phyloP scores from a whole-genome alignment of 805 yeast genomes.

The Ogataea pilisensis region DNA sequence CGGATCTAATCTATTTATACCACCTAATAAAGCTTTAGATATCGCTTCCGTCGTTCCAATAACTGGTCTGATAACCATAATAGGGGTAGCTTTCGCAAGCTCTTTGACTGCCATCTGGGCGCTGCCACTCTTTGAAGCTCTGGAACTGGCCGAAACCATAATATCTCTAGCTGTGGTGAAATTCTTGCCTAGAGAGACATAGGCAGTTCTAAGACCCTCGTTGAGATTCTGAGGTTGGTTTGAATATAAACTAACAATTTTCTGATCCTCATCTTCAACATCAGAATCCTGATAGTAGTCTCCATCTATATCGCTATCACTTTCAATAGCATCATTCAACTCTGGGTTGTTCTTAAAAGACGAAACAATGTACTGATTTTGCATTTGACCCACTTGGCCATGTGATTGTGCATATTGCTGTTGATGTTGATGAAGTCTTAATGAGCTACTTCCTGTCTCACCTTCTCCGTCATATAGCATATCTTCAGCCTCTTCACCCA shows the following conservation, averaged over 20 bases:
- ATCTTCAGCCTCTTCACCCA: conserved; percentile 26
- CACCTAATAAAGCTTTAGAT: conserved; percentile 76
- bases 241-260: conserved; percentile 67
- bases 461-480: conserved; percentile 20
- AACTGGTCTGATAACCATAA: conserved; percentile 74
- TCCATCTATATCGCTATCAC: conserved; percentile 25
- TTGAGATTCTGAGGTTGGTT: conserved; percentile 72
- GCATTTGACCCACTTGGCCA: no score
- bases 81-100: conserved; percentile 73
- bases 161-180: conserved; percentile 62
- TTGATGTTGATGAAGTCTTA: background rate
- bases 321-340: conserved; percentile 15
- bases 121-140: conserved; percentile 59
- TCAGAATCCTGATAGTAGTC: conserved; percentile 24
- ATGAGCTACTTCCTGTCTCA: conserved; percentile 19
- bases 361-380: no score
- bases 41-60: conserved; percentile 93
- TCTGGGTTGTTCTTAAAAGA: conserved; percentile 4
- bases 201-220: conserved; percentile 76
- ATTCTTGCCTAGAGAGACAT: conserved; percentile 65
- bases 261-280: conserved; percentile 34
- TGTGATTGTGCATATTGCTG: background rate
- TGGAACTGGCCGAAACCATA: conserved; percentile 53
- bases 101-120: conserved; percentile 66
- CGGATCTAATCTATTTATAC: conserved; percentile 76